phyloP scores from a whole-genome alignment of 495 filamentous ascomycete genomes.

The Hypoxylon fragiforme region DNA sequence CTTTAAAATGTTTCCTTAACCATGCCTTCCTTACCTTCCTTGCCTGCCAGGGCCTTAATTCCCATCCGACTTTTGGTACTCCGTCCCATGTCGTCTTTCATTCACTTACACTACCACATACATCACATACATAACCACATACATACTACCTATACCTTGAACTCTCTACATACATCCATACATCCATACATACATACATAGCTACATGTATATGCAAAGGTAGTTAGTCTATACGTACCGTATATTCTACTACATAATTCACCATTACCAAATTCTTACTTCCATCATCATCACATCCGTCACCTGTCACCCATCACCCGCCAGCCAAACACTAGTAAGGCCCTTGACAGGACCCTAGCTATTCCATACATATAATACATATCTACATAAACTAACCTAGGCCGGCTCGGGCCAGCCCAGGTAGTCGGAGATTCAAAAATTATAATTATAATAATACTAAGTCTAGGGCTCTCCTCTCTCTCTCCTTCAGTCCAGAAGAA shows the following conservation, averaged over 20 bases:
- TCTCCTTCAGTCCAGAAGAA: too few relatives aligned
- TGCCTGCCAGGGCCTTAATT: constrained; percentile 1
- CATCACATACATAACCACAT: too few relatives aligned
- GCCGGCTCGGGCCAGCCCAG: constrained; percentile 20
- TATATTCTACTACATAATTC: too few relatives aligned
- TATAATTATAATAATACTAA: too few relatives aligned
- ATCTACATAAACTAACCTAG: constrained; percentile 5
- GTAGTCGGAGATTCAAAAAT: constrained; percentile 1
- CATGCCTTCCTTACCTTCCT: constrained; percentile 6
- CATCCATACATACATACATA: constrained; percentile 1
- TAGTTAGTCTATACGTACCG: too few relatives aligned
- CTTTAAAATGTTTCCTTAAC: too few relatives aligned
- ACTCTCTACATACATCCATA: background rate
- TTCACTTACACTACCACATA: too few relatives aligned
- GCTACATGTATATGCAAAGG: too few relatives aligned
- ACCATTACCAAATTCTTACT: too few relatives aligned
- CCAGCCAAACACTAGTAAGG: background rate
- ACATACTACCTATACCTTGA: background rate
- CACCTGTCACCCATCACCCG: constrained; percentile 5
- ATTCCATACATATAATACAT: constrained; percentile 14
- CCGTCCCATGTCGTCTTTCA: background rate
- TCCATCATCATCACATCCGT: background rate
- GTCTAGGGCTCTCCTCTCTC: constrained; percentile 8
- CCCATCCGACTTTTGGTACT: background rate
- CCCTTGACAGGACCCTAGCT: constrained; percentile 27